phyloP scores from a whole-genome alignment of 495 filamentous ascomycete species.

The Daldinia loculata region DNA sequence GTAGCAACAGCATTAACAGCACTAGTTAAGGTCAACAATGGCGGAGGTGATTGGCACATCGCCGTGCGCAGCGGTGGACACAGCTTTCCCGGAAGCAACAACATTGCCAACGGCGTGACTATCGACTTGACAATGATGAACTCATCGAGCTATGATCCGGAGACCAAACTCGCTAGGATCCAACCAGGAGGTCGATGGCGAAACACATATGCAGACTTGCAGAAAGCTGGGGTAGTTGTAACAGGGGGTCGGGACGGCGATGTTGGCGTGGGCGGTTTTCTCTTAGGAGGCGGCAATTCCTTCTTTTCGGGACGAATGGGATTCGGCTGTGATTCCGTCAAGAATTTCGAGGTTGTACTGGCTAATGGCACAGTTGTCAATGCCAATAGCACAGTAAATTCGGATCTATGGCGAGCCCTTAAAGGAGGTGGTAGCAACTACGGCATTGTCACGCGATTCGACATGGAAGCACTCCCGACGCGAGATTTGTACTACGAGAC shows the following conservation, averaged over 20 bases:
- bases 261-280: constrained; percentile 56
- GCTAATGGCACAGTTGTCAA: constrained; percentile 58
- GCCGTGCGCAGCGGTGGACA: constrained; percentile 62
- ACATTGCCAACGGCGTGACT: constrained; percentile 57
- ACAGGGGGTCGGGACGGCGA: constrained; percentile 53
- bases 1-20: constrained; percentile 51
- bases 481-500: constrained; percentile 42
- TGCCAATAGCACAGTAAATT: constrained; percentile 52
- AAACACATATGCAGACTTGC: constrained; percentile 54
- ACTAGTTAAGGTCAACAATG: constrained; percentile 42
- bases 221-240: constrained; percentile 45
- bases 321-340: constrained; percentile 58
- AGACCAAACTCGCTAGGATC: constrained; percentile 51
- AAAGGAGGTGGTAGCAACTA: constrained; percentile 65
- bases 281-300: constrained; percentile 54
- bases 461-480: constrained; percentile 47
- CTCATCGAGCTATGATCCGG: constrained; percentile 49
- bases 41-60: constrained; percentile 51
- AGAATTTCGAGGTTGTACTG: constrained; percentile 63
- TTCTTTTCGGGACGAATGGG: constrained; percentile 55
- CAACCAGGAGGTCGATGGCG: constrained; percentile 56
- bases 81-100: constrained; percentile 46
- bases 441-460: constrained; percentile 65
- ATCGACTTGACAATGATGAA: constrained; percentile 62
- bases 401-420: constrained; percentile 63